A percentile compares a stretch with the other conserved stretches of the same genome.
phyloP scores from a whole-genome alignment of 2,329 filamentous ascomycete species.

The Talaromyces piceae region DNA sequence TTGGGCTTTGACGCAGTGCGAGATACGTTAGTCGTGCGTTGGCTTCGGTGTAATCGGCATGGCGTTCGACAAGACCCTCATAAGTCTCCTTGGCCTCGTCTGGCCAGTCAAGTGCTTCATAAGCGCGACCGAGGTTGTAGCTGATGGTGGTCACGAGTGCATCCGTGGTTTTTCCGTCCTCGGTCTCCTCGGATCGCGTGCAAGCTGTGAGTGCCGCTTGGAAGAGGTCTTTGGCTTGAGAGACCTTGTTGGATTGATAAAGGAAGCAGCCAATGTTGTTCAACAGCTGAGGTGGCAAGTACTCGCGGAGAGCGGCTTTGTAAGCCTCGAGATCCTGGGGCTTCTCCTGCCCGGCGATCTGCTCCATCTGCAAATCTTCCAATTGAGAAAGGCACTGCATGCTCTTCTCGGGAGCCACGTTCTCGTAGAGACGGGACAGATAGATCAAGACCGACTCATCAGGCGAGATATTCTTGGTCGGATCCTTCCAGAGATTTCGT shows the following conservation, averaged over 20 bases:
- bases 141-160: conserved; percentile 91
- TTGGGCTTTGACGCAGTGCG: conserved; percentile 69
- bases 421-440: conserved; percentile 83
- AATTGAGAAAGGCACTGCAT: conserved; percentile 87
- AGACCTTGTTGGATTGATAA: conserved; percentile 76
- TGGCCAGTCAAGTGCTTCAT: conserved; percentile 72
- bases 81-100: conserved; percentile 86
- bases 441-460: conserved; percentile 88
- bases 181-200: conserved; percentile 45
- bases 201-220: conserved; percentile 87
- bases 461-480: conserved; percentile 71
- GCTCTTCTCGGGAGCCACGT: conserved; percentile 77
- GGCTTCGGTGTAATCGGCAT: conserved; percentile 88
- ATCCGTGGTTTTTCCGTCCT: conserved; percentile 69
- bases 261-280: conserved; percentile 98
- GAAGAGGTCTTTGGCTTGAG: conserved; percentile 76
- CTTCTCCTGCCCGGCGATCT: conserved; percentile 62
- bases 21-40: conserved; percentile 85
- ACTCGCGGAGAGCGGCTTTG: conserved; percentile 59
- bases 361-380: conserved; percentile 79
- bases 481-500: conserved; percentile 82
- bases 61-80: conserved; percentile 73
- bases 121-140: conserved; percentile 90
- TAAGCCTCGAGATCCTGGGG: conserved; percentile 51
- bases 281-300: conserved; percentile 78